phyloP scores from a whole-genome alignment of 1,284 basidiomycete species.

The Naganishia sp. region DNA sequence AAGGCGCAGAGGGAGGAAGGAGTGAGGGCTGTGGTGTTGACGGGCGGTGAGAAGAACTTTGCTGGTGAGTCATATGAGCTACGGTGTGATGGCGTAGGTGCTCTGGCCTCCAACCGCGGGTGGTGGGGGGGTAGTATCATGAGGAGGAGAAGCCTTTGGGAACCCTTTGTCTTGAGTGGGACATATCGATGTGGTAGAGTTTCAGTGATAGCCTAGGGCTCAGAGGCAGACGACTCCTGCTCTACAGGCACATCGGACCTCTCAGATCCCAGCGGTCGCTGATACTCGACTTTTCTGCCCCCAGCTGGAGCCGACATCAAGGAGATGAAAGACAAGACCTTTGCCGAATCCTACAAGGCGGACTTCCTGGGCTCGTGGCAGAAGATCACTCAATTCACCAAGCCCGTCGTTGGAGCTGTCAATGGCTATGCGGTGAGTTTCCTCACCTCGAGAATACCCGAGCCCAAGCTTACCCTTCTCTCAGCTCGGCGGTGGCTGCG shows the following conservation, averaged over 20 bases:
- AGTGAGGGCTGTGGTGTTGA: constrained; percentile 84
- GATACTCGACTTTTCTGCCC: background rate
- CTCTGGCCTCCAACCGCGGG: too few relatives aligned
- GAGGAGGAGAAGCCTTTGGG: too few relatives aligned
- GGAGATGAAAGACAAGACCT: constrained; percentile 71
- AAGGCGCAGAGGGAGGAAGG: constrained; percentile 71
- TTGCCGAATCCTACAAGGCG: constrained; percentile 80
- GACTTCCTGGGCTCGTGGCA: constrained; percentile 91
- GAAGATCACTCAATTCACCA: constrained; percentile 71
- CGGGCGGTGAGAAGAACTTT: constrained; percentile 90
- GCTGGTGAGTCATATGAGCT: constrained; percentile 63
- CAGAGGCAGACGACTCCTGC: background rate
- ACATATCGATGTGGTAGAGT: background rate
- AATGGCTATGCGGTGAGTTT: constrained; percentile 85
- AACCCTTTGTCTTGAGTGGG: too few relatives aligned
- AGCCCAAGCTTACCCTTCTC: background rate
- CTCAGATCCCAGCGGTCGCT: background rate
- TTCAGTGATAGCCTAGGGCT: background rate
- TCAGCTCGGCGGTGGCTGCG: constrained; percentile 91
- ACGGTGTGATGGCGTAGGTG: background rate
- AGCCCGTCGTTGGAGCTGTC: constrained; percentile 94
- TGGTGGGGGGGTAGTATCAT: background rate
- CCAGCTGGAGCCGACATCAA: constrained; percentile 62
- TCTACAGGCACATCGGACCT: background rate
- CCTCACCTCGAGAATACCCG: background rate